phyloP scores from a whole-genome alignment of 2,329 filamentous ascomycete species.

The Hymenotorrendiella dingleyae region DNA sequence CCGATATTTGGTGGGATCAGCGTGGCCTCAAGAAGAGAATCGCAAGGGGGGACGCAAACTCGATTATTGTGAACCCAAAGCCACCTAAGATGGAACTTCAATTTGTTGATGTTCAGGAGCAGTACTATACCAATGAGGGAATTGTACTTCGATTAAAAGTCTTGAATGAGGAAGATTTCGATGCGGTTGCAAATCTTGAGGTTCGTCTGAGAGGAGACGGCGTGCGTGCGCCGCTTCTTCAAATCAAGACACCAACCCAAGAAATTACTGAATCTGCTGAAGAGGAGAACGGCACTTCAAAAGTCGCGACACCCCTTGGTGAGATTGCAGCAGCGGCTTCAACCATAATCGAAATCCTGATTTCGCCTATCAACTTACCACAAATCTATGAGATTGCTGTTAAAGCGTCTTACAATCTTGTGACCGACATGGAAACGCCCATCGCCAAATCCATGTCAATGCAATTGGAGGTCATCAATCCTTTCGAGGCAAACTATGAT shows the following conservation, averaged over 20 bases:
- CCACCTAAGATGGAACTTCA: constrained; percentile 85
- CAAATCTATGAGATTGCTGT: constrained; percentile 63
- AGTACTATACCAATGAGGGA: constrained; percentile 81
- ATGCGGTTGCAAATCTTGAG: constrained; percentile 66
- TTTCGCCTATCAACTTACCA: constrained; percentile 45
- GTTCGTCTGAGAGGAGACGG: constrained; percentile 58
- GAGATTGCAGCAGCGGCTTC: constrained; percentile 42
- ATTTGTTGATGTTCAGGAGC: constrained; percentile 53
- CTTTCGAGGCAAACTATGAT: constrained; percentile 90
- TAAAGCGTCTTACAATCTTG: constrained; percentile 70
- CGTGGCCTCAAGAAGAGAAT: constrained; percentile 40
- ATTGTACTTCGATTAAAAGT: constrained; percentile 65
- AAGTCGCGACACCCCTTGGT: constrained; percentile 21
- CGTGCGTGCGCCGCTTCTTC: constrained; percentile 43
- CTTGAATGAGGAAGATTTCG: constrained; percentile 76
- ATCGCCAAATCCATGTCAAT: constrained; percentile 68
- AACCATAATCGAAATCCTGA: constrained; percentile 40
- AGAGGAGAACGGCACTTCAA: constrained; percentile 6
- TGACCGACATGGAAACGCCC: constrained; percentile 73
- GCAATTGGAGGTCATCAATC: constrained; percentile 67
- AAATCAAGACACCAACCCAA: constrained; percentile 27
- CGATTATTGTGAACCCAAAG: constrained; percentile 73
- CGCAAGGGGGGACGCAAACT: constrained; percentile 43
- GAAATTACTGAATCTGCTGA: neutral
- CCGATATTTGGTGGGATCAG: constrained; percentile 46